Evolutionary conservation across 2,329 filamentous ascomycete genomes (phyloP).

Genomic region (Talaromyces piceae): DNA sequence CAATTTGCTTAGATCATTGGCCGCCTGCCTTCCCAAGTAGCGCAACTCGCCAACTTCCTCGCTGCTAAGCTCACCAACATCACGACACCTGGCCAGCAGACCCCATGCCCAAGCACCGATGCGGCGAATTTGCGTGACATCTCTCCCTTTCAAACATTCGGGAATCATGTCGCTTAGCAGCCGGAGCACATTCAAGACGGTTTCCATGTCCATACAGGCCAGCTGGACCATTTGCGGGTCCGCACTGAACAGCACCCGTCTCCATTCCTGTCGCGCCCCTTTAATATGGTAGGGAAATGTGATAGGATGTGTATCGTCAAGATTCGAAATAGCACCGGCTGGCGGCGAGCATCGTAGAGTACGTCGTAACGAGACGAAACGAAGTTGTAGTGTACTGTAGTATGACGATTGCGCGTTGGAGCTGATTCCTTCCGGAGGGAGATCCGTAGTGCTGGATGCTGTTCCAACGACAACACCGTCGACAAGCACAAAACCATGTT

Average conservation of each 20-base stretch:
- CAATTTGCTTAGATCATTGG: slow-evolving; percentile 39
- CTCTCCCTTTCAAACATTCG: slow-evolving; percentile 55
- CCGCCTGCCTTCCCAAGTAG: slow-evolving; percentile 71
- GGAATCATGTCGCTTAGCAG: slow-evolving; percentile 52
- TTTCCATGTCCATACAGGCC: slow-evolving; percentile 50
- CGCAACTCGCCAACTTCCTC: slow-evolving; percentile 68
- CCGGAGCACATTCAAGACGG: slow-evolving; percentile 58
- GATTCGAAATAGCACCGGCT: slow-evolving; percentile 42
- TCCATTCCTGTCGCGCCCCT: slow-evolving; percentile 51
- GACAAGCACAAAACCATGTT: slow-evolving; percentile 6
- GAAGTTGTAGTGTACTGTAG: slow-evolving; percentile 56
- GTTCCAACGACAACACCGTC: slow-evolving; percentile 8
- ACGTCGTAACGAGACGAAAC: slow-evolving; percentile 59
- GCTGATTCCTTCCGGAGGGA: slow-evolving; percentile 23
- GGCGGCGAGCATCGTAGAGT: slow-evolving; percentile 53
- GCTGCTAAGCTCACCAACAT: slow-evolving; percentile 66
- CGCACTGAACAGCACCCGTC: slow-evolving; percentile 28
- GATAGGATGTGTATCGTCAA: slow-evolving; percentile 48
- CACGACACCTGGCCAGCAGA: slow-evolving; percentile 66
- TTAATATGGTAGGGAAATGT: slow-evolving; percentile 49
- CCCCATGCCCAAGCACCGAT: slow-evolving; percentile 83
- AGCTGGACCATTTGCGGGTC: slow-evolving; percentile 46
- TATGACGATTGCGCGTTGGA: slow-evolving; percentile 56
- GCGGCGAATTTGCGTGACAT: slow-evolving; percentile 53
- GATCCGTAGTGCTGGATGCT: background rate